Base-by-base conservation (phyloP, 352 stramenopile species). In the Phytophthora niederhauseri region DNA sequence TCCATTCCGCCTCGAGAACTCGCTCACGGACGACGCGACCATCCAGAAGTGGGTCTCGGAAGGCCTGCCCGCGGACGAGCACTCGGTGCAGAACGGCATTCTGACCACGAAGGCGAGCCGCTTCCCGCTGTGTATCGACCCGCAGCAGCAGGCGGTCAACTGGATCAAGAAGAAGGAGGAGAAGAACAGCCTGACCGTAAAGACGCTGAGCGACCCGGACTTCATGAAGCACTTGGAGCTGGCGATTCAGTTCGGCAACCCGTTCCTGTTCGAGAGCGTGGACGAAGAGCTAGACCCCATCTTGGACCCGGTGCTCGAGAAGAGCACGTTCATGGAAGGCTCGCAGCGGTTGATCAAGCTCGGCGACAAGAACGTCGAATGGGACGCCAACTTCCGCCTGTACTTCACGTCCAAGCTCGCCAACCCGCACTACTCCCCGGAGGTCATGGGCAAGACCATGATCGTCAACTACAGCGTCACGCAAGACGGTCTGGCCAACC, bases 81-180 rank as follows among this genome's bases (percentile, higher is more conserved):
- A 98, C 78, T 98, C 90, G 6, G 89, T 99, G 6, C 93, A 99
- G 63, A 99, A 99, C 65, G 96, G 95, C 53, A 98, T 99, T 53
- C 64, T 99, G 22, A 99, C 96, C 0, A 98, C 93, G 0, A 97
- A 97, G 46, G 87, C 91, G 2, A 97, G 88, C 65, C 91, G 96
- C 8, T 99, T 99, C 71, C 96, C 96, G 17, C 69, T 99, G 41
- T 99, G 96, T 62, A 98, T 99, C 54, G 96, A 99, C 57, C 95
- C 96, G 17, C 96, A 99, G 64, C 94, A 98, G 71, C 96, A 99
- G 65, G 96, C 96, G 7, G 95, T 98, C 38, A 94, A 81, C 22
- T 99, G 96, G 96, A 99, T 99, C 78, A 99, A 99, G 77, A 95
- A 96, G 64, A 98, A 94, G 15, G 97, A 98, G 76, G 91, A 97